These are phyloP conservation scores for Aspergillus taichungensis DNA, from an alignment of 495 filamentous ascomycete species.

Conservation along the genomic window DNA sequence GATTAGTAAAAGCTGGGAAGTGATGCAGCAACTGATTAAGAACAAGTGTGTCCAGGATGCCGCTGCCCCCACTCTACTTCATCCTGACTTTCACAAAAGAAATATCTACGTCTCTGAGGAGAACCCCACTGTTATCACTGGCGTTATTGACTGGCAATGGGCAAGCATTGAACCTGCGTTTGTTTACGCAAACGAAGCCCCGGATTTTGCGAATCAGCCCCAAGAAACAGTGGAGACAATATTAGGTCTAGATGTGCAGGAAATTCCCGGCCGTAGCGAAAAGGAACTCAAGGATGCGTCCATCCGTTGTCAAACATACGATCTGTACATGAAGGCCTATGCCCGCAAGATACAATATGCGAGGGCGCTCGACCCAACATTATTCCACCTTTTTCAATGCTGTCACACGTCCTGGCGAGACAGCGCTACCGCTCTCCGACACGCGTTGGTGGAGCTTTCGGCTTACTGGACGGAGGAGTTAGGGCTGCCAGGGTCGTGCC, in stretches of 20 bases:
- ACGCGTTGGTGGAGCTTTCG: slow-evolving; percentile 32
- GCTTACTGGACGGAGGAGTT: slow-evolving; percentile 26
- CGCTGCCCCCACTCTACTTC: slow-evolving; percentile 24
- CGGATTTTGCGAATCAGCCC: slow-evolving; percentile 26
- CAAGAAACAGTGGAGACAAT: slow-evolving; percentile 4
- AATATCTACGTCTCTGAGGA: slow-evolving; percentile 36
- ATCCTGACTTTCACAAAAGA: slow-evolving; percentile 33
- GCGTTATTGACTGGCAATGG: slow-evolving; percentile 36
- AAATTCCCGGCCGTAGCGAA: background rate
- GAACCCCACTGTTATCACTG: slow-evolving; percentile 30
- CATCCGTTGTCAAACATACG: slow-evolving; percentile 29
- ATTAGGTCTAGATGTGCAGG: slow-evolving; percentile 4
- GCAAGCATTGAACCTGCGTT: slow-evolving; percentile 32
- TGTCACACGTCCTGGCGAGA: slow-evolving; percentile 34
- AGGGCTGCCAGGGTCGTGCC: slow-evolving; percentile 26
- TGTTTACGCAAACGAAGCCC: slow-evolving; percentile 25
- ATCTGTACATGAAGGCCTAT: slow-evolving; percentile 25
- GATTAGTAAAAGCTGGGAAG: slow-evolving; percentile 17
- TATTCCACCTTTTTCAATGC: slow-evolving; percentile 35
- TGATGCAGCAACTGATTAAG: slow-evolving; percentile 21
- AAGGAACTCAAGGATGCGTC: slow-evolving; percentile 15
- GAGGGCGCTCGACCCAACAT: slow-evolving; percentile 24
- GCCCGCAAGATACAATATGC: slow-evolving; percentile 25
- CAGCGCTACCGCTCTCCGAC: slow-evolving; percentile 23
- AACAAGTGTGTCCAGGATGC: slow-evolving; percentile 24